A percentile compares a stretch with the other conserved stretches of the same genome.
Evolutionary conservation across 441 rosid species (phyloP).

Genomic region (Breynia disticha): DNA sequence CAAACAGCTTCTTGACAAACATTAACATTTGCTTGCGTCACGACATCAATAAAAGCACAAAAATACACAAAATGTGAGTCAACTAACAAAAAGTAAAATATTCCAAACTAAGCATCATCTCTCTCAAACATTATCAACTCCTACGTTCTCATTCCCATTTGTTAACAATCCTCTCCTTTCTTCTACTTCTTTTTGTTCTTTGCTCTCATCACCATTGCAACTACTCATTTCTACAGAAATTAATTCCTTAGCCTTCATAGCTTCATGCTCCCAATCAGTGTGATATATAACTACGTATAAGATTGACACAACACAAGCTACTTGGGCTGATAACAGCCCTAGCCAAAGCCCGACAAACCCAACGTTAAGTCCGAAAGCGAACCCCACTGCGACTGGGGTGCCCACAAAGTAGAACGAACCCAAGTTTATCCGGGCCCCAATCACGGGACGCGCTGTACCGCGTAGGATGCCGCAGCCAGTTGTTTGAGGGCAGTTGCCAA

Average conservation of each 20-base stretch:
- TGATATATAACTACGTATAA: slow-evolving; percentile 46
- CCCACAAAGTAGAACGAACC: slow-evolving; percentile 89
- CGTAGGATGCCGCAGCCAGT: slow-evolving; percentile 90
- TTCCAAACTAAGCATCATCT: slow-evolving; percentile 13
- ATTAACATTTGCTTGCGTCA: too few species aligned
- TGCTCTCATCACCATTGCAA: slow-evolving; percentile 13
- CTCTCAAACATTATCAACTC: slow-evolving; percentile 16
- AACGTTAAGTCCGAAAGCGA: slow-evolving; percentile 58
- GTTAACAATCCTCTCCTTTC: slow-evolving; percentile 38
- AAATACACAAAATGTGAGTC: too few species aligned
- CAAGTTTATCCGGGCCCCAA: slow-evolving; percentile 72
- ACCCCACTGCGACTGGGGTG: slow-evolving; percentile 79
- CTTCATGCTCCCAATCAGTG: slow-evolving; percentile 89
- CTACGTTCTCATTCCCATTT: slow-evolving; percentile 31
- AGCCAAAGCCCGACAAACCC: slow-evolving; percentile 92
- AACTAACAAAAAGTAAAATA: slow-evolving; percentile 12
- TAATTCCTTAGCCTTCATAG: slow-evolving; percentile 49
- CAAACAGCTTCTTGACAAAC: too few species aligned
- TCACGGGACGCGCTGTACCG: slow-evolving; percentile 71
- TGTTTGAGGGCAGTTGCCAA: slow-evolving; percentile 92
- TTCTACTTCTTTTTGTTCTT: slow-evolving; percentile 19
- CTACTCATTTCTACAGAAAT: slow-evolving; percentile 42
- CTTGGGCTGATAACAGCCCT: slow-evolving; percentile 81
- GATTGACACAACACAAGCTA: slow-evolving; percentile 62
- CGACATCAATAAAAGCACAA: too few species aligned